Evolutionary conservation across 106 monocot species (phyloP).

Genomic region (Acorus gramineus): DNA sequence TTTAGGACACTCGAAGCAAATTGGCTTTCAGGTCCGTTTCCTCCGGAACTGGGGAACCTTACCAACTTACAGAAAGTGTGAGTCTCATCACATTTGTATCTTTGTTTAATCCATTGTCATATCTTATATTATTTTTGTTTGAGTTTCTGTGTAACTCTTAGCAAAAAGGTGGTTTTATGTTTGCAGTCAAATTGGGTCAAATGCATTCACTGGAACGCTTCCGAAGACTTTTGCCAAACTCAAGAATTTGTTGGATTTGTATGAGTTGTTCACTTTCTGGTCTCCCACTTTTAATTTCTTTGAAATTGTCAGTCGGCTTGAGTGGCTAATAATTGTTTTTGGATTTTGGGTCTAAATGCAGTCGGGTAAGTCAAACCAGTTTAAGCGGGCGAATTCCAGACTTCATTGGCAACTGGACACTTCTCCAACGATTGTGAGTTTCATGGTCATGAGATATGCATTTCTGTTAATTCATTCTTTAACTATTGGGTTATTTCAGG

Average conservation of each 20-base stretch:
- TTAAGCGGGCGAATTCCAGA: constrained; percentile 48
- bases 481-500: constrained; percentile 24
- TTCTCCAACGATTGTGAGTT: constrained; percentile 36
- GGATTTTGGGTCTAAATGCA: constrained; percentile 6
- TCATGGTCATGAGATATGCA: no score
- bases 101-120: neutral
- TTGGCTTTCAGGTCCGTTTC: constrained; percentile 19
- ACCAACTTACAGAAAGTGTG: constrained; percentile 21
- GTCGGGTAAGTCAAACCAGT: constrained; percentile 45
- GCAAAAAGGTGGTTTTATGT: neutral
- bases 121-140: neutral
- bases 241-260: constrained; percentile 30
- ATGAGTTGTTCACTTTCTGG: constrained; percentile 1
- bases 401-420: constrained; percentile 50
- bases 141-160: neutral
- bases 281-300: neutral
- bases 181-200: constrained; percentile 19
- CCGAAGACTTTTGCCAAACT: constrained; percentile 38
- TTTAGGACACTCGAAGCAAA: constrained; percentile 23
- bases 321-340: neutral
- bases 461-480: constrained; percentile 26
- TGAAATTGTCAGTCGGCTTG: no score
- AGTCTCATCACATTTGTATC: neutral
- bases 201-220: constrained; percentile 35
- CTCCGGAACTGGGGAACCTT: constrained; percentile 22